These are phyloP conservation scores for Furcasterigmium furcatum DNA, from an alignment of 2,329 filamentous ascomycete species.

Conservation along the genomic window DNA sequence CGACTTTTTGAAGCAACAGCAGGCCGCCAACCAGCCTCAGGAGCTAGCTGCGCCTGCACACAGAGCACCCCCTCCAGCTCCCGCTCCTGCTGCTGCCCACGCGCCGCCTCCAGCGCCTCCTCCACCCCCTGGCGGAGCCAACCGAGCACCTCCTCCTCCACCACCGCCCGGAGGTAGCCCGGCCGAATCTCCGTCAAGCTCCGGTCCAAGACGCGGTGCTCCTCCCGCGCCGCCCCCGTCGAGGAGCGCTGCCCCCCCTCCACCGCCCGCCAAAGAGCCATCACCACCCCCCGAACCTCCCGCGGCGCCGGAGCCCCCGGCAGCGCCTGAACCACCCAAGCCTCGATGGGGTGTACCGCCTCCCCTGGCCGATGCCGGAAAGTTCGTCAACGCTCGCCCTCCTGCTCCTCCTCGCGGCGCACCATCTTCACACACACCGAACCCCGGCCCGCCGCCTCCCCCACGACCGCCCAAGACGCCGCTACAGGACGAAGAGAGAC, in stretches of 20 bases:
- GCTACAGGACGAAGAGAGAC: slow-evolving; percentile 61
- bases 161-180: slow-evolving; percentile 23
- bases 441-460: slow-evolving; percentile 62
- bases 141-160: slow-evolving; percentile 29
- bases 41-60: slow-evolving; percentile 10
- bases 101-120: slow-evolving; percentile 17
- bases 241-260: slow-evolving; percentile 53
- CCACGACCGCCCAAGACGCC: slow-evolving; percentile 68
- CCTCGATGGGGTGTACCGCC: slow-evolving; percentile 57
- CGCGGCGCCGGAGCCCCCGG: slow-evolving; percentile 62
- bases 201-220: slow-evolving; percentile 34
- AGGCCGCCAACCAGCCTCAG: slow-evolving; percentile 22
- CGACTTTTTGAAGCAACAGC: slow-evolving; percentile 55
- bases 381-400: slow-evolving; percentile 62
- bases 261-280: slow-evolving; percentile 39
- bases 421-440: slow-evolving; percentile 27
- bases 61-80: slow-evolving; percentile 12
- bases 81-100: not conserved
- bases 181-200: slow-evolving; percentile 34
- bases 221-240: slow-evolving; percentile 58
- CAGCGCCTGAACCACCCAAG: slow-evolving; percentile 55
- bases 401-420: slow-evolving; percentile 36
- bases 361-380: slow-evolving; percentile 85
- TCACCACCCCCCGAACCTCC: slow-evolving; percentile 68
- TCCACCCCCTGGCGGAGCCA: slow-evolving; percentile 21